Percentiles rank a stretch among this genome's conserved stretches.
Conservation (phyloP, 495 filamentous ascomycete species). For the Glarea lozoyensis region DNA sequence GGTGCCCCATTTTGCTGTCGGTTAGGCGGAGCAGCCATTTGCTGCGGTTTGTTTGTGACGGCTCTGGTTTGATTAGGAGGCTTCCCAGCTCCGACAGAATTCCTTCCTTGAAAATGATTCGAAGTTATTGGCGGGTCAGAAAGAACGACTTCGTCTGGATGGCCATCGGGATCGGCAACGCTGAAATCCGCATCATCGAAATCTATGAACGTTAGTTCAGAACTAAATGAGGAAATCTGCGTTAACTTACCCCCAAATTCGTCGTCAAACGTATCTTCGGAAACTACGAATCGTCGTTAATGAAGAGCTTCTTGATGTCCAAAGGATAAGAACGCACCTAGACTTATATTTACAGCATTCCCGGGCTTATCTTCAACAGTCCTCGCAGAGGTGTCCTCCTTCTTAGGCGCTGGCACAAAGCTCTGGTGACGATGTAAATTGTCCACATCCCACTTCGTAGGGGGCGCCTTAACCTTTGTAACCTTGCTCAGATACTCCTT, state of each 20-base stretch:
- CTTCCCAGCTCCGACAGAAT: background rate
- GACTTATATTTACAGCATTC: conserved; percentile 18
- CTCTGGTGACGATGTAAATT: conserved; percentile 76
- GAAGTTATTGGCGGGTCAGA: conserved; percentile 11
- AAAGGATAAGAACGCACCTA: too few relatives aligned
- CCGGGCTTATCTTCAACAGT: conserved; percentile 26
- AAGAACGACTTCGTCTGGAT: conserved; percentile 49
- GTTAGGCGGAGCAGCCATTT: conserved; percentile 7
- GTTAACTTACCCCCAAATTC: conserved; percentile 57
- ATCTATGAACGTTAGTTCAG: conserved; percentile 30
- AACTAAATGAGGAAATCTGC: conserved; percentile 5
- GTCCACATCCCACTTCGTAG: conserved; percentile 61
- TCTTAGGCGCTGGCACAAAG: conserved; percentile 52
- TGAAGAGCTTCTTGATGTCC: background rate
- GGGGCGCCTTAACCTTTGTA: conserved; percentile 63
- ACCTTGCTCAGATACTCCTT: conserved; percentile 84
- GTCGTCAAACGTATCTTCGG: conserved; percentile 42
- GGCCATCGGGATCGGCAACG: conserved; percentile 40
- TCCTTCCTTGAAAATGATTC: conserved; percentile 16
- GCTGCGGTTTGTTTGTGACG: conserved; percentile 16
- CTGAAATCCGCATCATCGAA: conserved; percentile 71
- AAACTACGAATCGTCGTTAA: conserved; percentile 18
- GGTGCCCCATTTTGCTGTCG: conserved; percentile 3
- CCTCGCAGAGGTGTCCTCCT: conserved; percentile 9
- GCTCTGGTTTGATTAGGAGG: conserved; percentile 18